Evolutionary conservation across 2,329 filamentous ascomycete species (phyloP).

Genomic region (Apiospora aurea): DNA sequence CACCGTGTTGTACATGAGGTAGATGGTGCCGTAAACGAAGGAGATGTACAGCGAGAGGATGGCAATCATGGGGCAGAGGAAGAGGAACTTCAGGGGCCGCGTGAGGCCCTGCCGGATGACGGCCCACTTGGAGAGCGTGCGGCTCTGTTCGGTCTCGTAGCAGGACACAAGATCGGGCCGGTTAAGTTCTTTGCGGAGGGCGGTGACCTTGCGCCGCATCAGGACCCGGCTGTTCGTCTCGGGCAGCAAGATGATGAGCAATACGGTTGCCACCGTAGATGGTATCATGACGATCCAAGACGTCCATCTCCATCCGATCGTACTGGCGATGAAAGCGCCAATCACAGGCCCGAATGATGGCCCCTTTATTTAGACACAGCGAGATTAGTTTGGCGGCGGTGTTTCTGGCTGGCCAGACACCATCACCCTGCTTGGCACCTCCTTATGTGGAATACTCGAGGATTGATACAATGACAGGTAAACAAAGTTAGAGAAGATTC

Average conservation of each 20-base stretch:
- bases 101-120: slow-evolving; percentile 52
- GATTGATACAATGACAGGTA: not conserved
- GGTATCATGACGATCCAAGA: slow-evolving; percentile 61
- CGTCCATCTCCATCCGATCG: slow-evolving; percentile 60
- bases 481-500: slow-evolving; percentile 5
- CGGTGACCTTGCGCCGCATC: slow-evolving; percentile 55
- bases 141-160: slow-evolving; percentile 46
- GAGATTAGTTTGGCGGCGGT: not conserved
- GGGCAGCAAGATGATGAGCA: slow-evolving; percentile 50
- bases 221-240: slow-evolving; percentile 60
- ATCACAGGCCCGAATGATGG: slow-evolving; percentile 32
- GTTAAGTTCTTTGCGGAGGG: slow-evolving; percentile 53
- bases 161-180: slow-evolving; percentile 54
- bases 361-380: not conserved
- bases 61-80: slow-evolving; percentile 55
- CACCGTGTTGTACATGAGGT: slow-evolving; percentile 62
- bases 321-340: slow-evolving; percentile 55
- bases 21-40: slow-evolving; percentile 59
- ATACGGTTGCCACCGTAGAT: slow-evolving; percentile 42
- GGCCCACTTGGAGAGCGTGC: slow-evolving; percentile 36
- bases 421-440: not conserved
- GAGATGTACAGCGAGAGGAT: slow-evolving; percentile 57
- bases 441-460: not conserved
- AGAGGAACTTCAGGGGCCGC: slow-evolving; percentile 59
- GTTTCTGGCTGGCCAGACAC: not conserved